Evolutionary conservation across 2,329 filamentous ascomycete species (phyloP).

Genomic region (Scedosporium dehoogii): DNA sequence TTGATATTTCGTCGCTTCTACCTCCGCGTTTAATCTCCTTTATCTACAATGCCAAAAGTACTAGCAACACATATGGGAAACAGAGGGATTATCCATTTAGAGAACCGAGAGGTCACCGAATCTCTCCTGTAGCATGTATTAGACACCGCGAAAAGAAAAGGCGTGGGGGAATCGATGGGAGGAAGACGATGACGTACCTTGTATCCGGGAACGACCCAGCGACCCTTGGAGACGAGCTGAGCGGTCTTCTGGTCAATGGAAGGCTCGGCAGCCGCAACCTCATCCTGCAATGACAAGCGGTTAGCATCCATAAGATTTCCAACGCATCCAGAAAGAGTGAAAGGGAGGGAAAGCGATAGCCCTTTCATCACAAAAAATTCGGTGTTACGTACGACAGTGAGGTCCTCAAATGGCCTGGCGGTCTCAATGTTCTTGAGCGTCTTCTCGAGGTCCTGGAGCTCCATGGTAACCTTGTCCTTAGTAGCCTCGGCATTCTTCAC

Average conservation of each 20-base stretch:
- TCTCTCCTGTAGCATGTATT: constrained; percentile 66
- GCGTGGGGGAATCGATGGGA: not conserved
- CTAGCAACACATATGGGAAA: constrained; percentile 40
- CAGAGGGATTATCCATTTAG: constrained; percentile 45
- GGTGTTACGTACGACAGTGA: constrained; percentile 76
- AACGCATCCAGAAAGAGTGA: not conserved
- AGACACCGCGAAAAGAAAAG: constrained; percentile 24
- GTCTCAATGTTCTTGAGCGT: constrained; percentile 96
- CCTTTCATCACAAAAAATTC: not conserved
- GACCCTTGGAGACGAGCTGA: constrained; percentile 91
- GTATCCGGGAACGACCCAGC: constrained; percentile 97
- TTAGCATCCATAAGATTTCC: constrained; percentile 15
- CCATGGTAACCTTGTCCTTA: constrained; percentile 89
- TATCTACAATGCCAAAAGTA: constrained; percentile 64
- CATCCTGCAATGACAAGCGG: constrained; percentile 55
- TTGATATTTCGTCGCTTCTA: not conserved
- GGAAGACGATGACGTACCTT: constrained; percentile 55
- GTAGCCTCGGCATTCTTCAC: constrained; percentile 95
- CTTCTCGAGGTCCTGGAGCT: constrained; percentile 87
- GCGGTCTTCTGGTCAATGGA: constrained; percentile 96
- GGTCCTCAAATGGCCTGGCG: constrained; percentile 88
- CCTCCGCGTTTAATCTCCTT: constrained; percentile 17
- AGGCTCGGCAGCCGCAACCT: constrained; percentile 85
- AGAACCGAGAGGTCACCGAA: constrained; percentile 94
- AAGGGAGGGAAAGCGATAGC: not conserved